Evolutionary conservation across 2,329 filamentous ascomycete species (phyloP).

Genomic region (Exophiala spinifera): DNA sequence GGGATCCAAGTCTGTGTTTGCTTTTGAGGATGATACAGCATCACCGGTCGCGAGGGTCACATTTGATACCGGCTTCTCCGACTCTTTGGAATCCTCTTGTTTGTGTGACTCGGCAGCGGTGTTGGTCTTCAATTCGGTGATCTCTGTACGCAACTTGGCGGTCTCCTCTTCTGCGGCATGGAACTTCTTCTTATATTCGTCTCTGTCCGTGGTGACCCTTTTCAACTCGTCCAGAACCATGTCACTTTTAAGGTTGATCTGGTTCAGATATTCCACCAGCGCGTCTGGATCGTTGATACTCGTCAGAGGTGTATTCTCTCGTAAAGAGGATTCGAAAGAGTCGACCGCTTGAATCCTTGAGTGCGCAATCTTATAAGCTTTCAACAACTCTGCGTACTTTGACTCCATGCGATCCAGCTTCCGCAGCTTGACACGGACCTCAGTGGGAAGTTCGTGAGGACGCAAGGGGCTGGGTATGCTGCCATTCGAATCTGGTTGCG

Average conservation of each 20-base stretch:
- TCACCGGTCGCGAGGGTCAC: not conserved
- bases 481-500: conserved; percentile 25
- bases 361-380: conserved; percentile 90
- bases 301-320: conserved; percentile 86
- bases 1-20: conserved; percentile 17
- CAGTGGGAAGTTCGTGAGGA: conserved; percentile 62
- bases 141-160: conserved; percentile 61
- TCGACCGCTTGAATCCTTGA: conserved; percentile 82
- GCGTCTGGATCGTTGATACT: conserved; percentile 83
- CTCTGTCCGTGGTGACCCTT: conserved; percentile 75
- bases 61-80: conserved; percentile 2
- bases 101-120: conserved; percentile 33
- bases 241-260: conserved; percentile 78
- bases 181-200: conserved; percentile 72
- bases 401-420: conserved; percentile 88
- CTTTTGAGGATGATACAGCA: conserved; percentile 5
- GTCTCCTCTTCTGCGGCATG: conserved; percentile 65
- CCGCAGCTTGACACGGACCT: conserved; percentile 71
- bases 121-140: conserved; percentile 51
- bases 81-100: conserved; percentile 30
- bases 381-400: conserved; percentile 83
- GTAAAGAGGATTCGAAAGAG: conserved; percentile 84
- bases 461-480: conserved; percentile 29
- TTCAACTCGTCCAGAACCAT: conserved; percentile 95
- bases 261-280: conserved; percentile 84